Evolutionary conservation across 208 protist species (phyloP).

Genomic region (Trypanosoma mega): DNA sequence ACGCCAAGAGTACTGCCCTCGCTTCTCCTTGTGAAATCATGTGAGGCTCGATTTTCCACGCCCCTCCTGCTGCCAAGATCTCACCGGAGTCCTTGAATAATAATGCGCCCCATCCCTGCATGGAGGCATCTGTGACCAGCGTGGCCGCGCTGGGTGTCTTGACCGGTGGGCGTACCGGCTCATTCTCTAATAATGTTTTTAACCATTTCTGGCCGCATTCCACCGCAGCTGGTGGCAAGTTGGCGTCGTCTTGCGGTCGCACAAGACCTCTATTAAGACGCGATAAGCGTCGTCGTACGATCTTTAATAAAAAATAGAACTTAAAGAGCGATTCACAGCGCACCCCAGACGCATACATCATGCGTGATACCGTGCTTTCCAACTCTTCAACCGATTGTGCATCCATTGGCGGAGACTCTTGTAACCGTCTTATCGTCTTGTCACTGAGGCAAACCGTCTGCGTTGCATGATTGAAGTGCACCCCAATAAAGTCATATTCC

Average conservation of each 20-base stretch:
- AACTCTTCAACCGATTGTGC: background rate
- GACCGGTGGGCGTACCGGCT: background rate
- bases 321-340: background rate
- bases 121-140: conserved; percentile 3
- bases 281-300: too few relatives aligned
- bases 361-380: background rate
- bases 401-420: too few relatives aligned
- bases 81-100: conserved; percentile 1
- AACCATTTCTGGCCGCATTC: background rate
- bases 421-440: too few relatives aligned
- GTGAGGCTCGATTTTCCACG: background rate
- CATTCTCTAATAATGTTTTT: background rate
- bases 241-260: too few relatives aligned
- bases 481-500: too few relatives aligned
- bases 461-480: too few relatives aligned
- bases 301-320: conserved; percentile 2
- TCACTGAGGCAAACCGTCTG: too few relatives aligned
- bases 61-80: background rate
- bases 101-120: conserved; percentile 6
- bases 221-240: too few relatives aligned
- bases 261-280: too few relatives aligned
- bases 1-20: background rate
- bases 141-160: background rate
- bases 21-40: background rate
- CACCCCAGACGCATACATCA: background rate